Base-by-base conservation (phyloP, 2,329 filamentous ascomycete genomes). In the Sporothrix schenckii region DNA sequence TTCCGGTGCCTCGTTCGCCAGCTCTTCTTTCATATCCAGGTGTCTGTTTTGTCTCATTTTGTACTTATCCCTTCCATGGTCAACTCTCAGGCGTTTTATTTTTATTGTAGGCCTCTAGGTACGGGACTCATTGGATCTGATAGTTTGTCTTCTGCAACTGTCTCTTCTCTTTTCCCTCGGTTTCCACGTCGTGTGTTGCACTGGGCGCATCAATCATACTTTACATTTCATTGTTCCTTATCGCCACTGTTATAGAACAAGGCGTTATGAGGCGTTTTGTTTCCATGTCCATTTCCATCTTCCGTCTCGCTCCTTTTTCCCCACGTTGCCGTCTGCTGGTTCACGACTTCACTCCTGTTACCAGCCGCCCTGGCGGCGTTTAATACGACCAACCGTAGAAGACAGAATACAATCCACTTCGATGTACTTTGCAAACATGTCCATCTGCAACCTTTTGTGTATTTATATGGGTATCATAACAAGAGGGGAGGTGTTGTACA, bases 401-500 rank as follows among this genome's bases (percentile, higher is more conserved):
- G n/a, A 27, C 21, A 27, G 19, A 50, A 63, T 44, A 47, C 58
- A 63, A 19, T 47, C 10, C 30, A 27, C 39, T 27, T 27, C 16
- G 4, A 27, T 11, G 47, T 27, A 21, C 2, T n/a, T 4, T 44
- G 41, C 41, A 44, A 13, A 1, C 6, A 47, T 9, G 21, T 19
- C 24, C 1, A 10, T 16, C 7, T 63, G 11, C 21, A n/a, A 27
- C n/a, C 21, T 19, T 16, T n/a, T 44, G 39, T 27, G 13, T 27
- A 27, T 63, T 47, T 63, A 16, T 63, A 47, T 63, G 58, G 58
- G 58, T 63, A 63, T 63, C 58, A 63, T 63, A 27, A 63, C 58
- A 63, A 19, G 58, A 63, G 58, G 21, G 58, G 58, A 47, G 58
- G 52, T 16, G 52, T 16, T 30, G 24, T 30, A 54, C 52, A 54